Percentiles rank a stretch among this genome's conserved stretches.
Conservation (phyloP, 75 land plant genomes). For the Isoetes taiwanensis region DNA sequence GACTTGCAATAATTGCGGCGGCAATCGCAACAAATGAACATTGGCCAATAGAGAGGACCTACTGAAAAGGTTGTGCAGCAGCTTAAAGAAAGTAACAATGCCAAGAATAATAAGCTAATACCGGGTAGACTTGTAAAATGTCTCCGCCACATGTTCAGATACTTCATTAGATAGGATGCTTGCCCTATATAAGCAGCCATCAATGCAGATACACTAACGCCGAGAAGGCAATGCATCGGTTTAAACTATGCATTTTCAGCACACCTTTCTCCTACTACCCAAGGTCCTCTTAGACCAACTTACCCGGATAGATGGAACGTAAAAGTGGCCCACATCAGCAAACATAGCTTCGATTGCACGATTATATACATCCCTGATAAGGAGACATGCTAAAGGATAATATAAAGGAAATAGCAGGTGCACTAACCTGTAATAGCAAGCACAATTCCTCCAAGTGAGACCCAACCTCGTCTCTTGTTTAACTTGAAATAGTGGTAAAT, state of each 20-base stretch:
- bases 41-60: neutral
- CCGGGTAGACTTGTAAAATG: neutral
- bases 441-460: constrained; percentile 1
- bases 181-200: neutral
- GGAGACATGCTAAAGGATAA: no score
- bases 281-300: no score
- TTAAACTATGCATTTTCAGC: no score
- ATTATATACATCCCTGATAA: no score
- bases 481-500: neutral
- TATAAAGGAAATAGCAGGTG: no score
- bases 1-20: neutral
- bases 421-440: constrained; percentile 3
- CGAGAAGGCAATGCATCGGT: neutral
- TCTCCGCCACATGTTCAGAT: neutral
- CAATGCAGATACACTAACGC: neutral
- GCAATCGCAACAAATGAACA: constrained; percentile 1
- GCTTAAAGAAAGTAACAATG: neutral
- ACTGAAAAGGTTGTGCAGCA: neutral
- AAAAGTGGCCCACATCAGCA: constrained; percentile 6
- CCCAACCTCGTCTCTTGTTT: neutral
- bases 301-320: neutral
- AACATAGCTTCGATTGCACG: neutral
- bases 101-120: neutral
- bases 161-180: neutral
- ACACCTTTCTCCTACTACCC: no score